These are phyloP conservation scores for Amauroascus verrucosus DNA, from an alignment of 2,329 filamentous ascomycete species.

Conservation along the genomic window DNA sequence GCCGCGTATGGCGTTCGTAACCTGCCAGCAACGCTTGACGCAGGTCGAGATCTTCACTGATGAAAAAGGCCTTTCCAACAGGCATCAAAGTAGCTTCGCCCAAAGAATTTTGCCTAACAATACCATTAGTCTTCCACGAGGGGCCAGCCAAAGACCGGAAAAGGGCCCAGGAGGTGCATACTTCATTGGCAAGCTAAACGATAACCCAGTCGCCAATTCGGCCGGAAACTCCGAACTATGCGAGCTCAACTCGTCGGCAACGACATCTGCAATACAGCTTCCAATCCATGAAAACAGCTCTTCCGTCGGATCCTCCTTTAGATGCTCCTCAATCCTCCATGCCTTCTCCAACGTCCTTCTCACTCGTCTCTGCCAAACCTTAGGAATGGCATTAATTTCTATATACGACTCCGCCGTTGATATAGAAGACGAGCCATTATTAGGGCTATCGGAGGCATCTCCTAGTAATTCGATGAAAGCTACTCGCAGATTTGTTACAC, in stretches of 20 bases:
- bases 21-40: slow-evolving; percentile 45
- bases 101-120: slow-evolving; percentile 40
- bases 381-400: slow-evolving; percentile 16
- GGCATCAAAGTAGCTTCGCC: slow-evolving; percentile 47
- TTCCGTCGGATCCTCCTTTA: slow-evolving; percentile 61
- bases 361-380: slow-evolving; percentile 39
- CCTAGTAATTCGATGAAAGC: slow-evolving; percentile 43
- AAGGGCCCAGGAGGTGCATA: slow-evolving; percentile 21
- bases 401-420: not conserved
- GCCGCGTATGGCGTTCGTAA: slow-evolving; percentile 43
- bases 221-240: slow-evolving; percentile 23
- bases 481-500: slow-evolving; percentile 43
- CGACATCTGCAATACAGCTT: slow-evolving; percentile 59
- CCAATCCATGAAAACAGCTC: slow-evolving; percentile 68
- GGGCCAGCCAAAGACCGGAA: too few relatives aligned
- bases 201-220: slow-evolving; percentile 33
- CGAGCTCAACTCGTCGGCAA: slow-evolving; percentile 41
- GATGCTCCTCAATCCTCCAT: slow-evolving; percentile 63
- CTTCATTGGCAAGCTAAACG: slow-evolving; percentile 37
- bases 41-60: slow-evolving; percentile 46
- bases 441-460: slow-evolving; percentile 15
- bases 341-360: slow-evolving; percentile 55
- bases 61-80: slow-evolving; percentile 50
- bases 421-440: not conserved
- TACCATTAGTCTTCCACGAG: not conserved